Base-by-base conservation (phyloP, 2,329 filamentous ascomycete species). In the Plenodomus biglobosus region DNA sequence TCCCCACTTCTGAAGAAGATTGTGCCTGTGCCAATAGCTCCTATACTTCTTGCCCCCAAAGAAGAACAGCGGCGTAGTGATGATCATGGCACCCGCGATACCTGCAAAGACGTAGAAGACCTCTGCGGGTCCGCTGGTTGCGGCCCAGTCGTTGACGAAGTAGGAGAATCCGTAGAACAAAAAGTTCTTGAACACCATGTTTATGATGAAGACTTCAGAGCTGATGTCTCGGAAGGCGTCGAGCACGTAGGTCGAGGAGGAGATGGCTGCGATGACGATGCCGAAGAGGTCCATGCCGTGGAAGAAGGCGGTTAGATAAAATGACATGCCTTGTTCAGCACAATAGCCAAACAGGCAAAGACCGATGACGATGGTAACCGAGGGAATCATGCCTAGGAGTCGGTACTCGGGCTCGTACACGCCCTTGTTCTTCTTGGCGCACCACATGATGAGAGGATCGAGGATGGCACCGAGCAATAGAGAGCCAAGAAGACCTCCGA, bases 361-460 rank as follows among this genome's bases (percentile, higher is more conserved):
- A 17, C 72, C 71, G 15, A 70, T 61, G 8, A 71, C 69, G 4
- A 67, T 62, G 1, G 68, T 38, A 3, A 75, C 54, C 1, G 65
- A 60, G 13, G 68, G 65, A 2, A 73, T 56, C 55, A 60, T 58
- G 21, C 44, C 53, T 5, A 76, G 65, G 8, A 78, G 68, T 8
- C 79, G 73, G 55, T 80, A 81, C 56, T 81, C 78, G 4, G 79
- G 79, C 57, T 81, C 78, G 61, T 80, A 81, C 40, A 80, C 67
- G n/a, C 79, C 78, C 17, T 66, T 68, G 59, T 80, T 81, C 51
- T 70, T 74, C 58, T 73, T 75, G 3, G 78, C 75, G 46, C 79
- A 72, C 62, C 69, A 76, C 35, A 63, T 67, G 44, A 72, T 71
- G 2, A 74, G 42, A 3, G 69, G 70, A 47, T 76, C 74, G 8